A percentile compares a stretch with the other conserved stretches of the same genome.
Evolutionary conservation across 2,329 filamentous ascomycete genomes (phyloP).

Genomic region (Graphilbum ipis-grandicollis): DNA sequence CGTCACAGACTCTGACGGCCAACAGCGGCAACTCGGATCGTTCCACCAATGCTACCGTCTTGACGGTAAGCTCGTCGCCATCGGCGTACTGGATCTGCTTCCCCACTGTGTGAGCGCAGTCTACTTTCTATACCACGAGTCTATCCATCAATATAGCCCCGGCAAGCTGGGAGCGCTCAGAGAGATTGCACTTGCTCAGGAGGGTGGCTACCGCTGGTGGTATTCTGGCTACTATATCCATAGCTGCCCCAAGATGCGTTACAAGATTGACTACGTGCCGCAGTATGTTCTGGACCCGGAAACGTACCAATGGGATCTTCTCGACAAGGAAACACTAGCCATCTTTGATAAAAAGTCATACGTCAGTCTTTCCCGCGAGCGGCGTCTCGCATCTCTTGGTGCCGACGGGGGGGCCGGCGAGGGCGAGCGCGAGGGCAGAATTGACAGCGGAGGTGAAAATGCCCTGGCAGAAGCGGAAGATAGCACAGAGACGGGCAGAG

Average conservation of each 20-base stretch:
- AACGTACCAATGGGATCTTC: slow-evolving; percentile 40
- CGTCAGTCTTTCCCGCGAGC: slow-evolving; percentile 24
- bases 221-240: slow-evolving; percentile 75
- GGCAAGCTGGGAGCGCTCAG: slow-evolving; percentile 61
- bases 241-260: slow-evolving; percentile 64
- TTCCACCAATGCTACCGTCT: slow-evolving; percentile 72
- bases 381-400: too few species aligned
- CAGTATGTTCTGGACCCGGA: slow-evolving; percentile 59
- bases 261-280: slow-evolving; percentile 65
- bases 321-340: slow-evolving; percentile 33
- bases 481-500: not conserved
- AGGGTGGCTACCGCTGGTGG: slow-evolving; percentile 57
- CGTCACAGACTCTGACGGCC: slow-evolving; percentile 26
- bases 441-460: too few species aligned
- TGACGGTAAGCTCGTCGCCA: slow-evolving; percentile 57
- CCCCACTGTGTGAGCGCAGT: slow-evolving; percentile 65
- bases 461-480: too few species aligned
- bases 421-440: too few species aligned
- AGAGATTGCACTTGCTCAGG: slow-evolving; percentile 53
- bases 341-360: slow-evolving; percentile 39
- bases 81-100: slow-evolving; percentile 61
- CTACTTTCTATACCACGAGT: slow-evolving; percentile 68
- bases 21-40: slow-evolving; percentile 44
- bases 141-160: slow-evolving; percentile 49
- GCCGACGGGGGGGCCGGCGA: too few species aligned